Evolutionary conservation across 805 yeast genomes (phyloP).

Genomic region (Saccharomycopsis oosterbeekiorum): DNA sequence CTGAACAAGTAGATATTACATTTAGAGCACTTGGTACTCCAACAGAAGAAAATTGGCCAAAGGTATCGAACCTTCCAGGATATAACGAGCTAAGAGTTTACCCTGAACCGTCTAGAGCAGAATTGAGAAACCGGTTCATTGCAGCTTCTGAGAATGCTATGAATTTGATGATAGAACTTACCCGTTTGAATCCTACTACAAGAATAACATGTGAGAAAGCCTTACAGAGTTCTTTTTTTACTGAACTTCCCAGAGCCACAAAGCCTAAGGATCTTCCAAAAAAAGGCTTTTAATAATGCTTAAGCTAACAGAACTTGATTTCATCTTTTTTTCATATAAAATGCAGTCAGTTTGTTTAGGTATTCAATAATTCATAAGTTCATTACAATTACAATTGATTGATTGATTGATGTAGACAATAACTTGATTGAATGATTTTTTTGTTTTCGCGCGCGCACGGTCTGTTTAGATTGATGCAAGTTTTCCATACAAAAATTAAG

Average conservation of each 20-base stretch:
- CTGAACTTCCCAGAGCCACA: slow-evolving; percentile 68
- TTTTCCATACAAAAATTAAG: too few species aligned
- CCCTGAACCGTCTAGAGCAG: slow-evolving; percentile 76
- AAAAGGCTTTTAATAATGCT: slow-evolving; percentile 7
- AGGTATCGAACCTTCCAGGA: slow-evolving; percentile 67
- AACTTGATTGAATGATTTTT: too few species aligned
- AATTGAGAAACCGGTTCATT: slow-evolving; percentile 70
- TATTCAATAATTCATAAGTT: too few species aligned
- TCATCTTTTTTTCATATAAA: too few species aligned
- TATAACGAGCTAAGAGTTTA: slow-evolving; percentile 66
- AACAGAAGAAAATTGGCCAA: slow-evolving; percentile 85
- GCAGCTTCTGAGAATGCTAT: slow-evolving; percentile 86
- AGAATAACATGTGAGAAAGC: slow-evolving; percentile 60
- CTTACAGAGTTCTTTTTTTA: slow-evolving; percentile 55
- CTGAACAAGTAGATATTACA: slow-evolving; percentile 86
- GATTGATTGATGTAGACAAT: too few species aligned
- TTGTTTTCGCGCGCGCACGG: too few species aligned
- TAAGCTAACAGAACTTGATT: not conserved
- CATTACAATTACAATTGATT: too few species aligned
- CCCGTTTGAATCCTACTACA: slow-evolving; percentile 67
- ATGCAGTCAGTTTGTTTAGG: too few species aligned
- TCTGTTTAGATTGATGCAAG: too few species aligned
- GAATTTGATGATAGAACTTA: slow-evolving; percentile 62
- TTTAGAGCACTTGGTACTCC: slow-evolving; percentile 96
- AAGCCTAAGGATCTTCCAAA: slow-evolving; percentile 56